These are phyloP conservation scores for Annulohypoxylon stygium DNA, from an alignment of 495 filamentous ascomycete genomes.

Conservation along the genomic window DNA sequence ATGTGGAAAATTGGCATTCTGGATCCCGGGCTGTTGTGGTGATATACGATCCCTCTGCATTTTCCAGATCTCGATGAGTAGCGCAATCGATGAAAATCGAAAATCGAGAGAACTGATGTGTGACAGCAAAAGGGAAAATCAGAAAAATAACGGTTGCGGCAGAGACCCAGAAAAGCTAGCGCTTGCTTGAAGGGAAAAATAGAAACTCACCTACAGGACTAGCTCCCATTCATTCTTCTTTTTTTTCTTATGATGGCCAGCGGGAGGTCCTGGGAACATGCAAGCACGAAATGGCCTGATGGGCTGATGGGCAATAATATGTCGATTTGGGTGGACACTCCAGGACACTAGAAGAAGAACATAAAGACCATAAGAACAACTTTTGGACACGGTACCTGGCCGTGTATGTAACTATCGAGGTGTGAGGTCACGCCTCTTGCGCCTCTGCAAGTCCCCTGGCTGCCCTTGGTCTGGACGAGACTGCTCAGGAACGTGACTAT, in stretches of 20 bases:
- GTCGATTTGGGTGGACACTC: constrained; percentile 28
- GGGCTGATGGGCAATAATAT: constrained; percentile 47
- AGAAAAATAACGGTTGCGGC: constrained; percentile 36
- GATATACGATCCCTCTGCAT: constrained; percentile 50
- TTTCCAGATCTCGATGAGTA: constrained; percentile 51
- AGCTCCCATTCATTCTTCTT: constrained; percentile 26
- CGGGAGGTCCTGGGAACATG: constrained; percentile 45
- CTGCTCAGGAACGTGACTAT: constrained; percentile 46
- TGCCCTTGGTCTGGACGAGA: constrained; percentile 36
- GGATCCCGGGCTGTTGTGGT: constrained; percentile 45
- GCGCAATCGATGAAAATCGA: constrained; percentile 46
- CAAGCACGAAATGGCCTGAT: constrained; percentile 46
- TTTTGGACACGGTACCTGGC: constrained; percentile 6
- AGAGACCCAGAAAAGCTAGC: constrained; percentile 47
- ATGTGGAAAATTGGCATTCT: constrained; percentile 51
- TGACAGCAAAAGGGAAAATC: constrained; percentile 41
- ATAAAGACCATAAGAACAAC: neutral
- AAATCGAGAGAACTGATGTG: constrained; percentile 45
- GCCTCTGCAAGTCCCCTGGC: constrained; percentile 22
- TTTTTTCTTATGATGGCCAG: constrained; percentile 18
- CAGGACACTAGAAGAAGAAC: neutral
- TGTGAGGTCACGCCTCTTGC: constrained; percentile 40
- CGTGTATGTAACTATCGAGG: constrained; percentile 46
- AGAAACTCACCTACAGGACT: constrained; percentile 44
- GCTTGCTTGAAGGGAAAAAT: constrained; percentile 34